Conservation (phyloP, 2,329 filamentous ascomycete genomes). For the Corynespora cassiicola region DNA sequence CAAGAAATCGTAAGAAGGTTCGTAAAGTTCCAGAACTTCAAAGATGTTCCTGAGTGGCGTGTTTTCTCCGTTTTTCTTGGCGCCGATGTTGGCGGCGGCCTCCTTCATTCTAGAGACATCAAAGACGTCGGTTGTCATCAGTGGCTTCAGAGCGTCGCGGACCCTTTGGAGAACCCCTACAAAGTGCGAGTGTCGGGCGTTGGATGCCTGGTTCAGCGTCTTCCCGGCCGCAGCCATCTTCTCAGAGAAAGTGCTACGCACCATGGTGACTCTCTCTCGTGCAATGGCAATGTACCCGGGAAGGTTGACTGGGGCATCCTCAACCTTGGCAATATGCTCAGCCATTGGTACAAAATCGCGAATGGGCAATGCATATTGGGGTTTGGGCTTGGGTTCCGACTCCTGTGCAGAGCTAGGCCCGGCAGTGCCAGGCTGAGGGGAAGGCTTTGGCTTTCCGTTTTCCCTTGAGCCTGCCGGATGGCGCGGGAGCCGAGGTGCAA, state of each 20-base stretch:
- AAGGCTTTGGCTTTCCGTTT: too few relatives aligned
- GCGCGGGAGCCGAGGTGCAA: too few relatives aligned
- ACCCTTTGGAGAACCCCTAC: slow-evolving; percentile 1
- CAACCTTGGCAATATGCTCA: slow-evolving; percentile 3
- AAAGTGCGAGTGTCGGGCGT: slow-evolving; percentile 1
- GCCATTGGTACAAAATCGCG: slow-evolving; percentile 5
- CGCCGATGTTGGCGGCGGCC: too few relatives aligned
- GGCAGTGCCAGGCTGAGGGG: too few relatives aligned
- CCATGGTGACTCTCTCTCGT: slow-evolving; percentile 6
- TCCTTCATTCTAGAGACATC: too few relatives aligned
- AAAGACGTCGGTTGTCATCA: slow-evolving; percentile 5
- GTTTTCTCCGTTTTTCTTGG: too few relatives aligned
- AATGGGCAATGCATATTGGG: slow-evolving; percentile 3
- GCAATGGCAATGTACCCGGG: slow-evolving; percentile 2
- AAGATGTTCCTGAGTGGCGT: too few relatives aligned
- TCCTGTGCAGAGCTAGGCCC: too few relatives aligned
- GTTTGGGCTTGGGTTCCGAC: neutral
- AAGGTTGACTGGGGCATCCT: neutral
- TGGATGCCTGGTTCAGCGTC: neutral
- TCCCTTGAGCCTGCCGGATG: too few relatives aligned
- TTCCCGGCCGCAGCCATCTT: neutral
- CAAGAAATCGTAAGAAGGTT: too few relatives aligned
- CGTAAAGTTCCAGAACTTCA: too few relatives aligned
- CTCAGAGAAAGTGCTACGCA: slow-evolving; percentile 3
- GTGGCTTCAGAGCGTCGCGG: neutral